These are phyloP conservation scores for Earliella scabrosa DNA, from an alignment of 1,284 basidiomycete species.

Conservation along the genomic window DNA sequence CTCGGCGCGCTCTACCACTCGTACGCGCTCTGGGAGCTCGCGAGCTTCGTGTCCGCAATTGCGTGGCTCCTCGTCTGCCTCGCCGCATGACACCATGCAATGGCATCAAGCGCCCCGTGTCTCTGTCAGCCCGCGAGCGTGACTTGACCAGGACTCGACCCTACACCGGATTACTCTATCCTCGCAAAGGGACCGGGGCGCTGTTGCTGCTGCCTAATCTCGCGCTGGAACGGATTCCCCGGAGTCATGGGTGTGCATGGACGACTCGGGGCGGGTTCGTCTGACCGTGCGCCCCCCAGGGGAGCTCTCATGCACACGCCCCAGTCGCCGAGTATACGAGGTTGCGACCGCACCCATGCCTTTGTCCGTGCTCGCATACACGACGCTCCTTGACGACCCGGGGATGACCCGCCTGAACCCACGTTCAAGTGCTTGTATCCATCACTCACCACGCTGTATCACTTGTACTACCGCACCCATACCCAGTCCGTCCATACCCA, in stretches of 20 bases:
- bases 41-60: slow-evolving; percentile 17
- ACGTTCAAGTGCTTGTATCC: slow-evolving; percentile 6
- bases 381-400: slow-evolving; percentile 2
- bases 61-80: slow-evolving; percentile 24
- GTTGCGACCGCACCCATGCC: neutral
- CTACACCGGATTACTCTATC: no score
- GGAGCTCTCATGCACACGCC: no score
- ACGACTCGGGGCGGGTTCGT: no score
- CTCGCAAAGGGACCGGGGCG: no score
- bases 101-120: no score
- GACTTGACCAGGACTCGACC: no score
- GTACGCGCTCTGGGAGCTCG: slow-evolving; percentile 22
- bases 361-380: no score
- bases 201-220: no score
- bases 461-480: neutral
- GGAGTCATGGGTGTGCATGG: no score
- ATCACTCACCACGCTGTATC: neutral
- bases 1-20: slow-evolving; percentile 10
- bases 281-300: no score
- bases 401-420: neutral
- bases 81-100: slow-evolving; percentile 13
- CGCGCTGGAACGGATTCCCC: no score
- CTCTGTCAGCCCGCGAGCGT: no score
- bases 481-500: neutral
- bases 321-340: neutral